Percentiles rank a stretch among this genome's conserved stretches.
phyloP scores from a whole-genome alignment of 192 early-diverging fungal genomes.

The Backusella parvicylindrica region DNA sequence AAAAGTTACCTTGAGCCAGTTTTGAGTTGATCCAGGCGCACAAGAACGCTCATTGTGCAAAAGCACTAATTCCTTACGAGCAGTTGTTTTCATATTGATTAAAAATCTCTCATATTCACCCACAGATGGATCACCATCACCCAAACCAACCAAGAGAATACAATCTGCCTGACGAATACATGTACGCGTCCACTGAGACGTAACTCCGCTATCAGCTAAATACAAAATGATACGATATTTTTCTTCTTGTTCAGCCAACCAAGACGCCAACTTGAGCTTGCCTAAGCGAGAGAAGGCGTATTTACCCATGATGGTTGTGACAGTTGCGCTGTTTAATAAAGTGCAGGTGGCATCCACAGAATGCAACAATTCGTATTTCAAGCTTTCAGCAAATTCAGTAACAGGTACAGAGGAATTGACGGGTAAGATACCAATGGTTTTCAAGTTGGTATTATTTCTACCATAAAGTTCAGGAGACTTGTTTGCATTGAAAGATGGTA shows the following conservation, averaged over 20 bases:
- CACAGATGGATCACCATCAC: conserved; percentile 82
- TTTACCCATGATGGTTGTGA: conserved; percentile 79
- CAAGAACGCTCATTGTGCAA: conserved; percentile 79
- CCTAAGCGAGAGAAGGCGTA: conserved; percentile 92
- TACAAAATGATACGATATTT: conserved; percentile 84
- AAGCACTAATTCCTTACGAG: conserved; percentile 94
- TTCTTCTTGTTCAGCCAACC: conserved; percentile 96
- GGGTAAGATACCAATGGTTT: conserved; percentile 92
- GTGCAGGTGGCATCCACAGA: conserved; percentile 67
- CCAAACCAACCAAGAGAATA: conserved; percentile 90
- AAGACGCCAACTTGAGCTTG: conserved; percentile 86
- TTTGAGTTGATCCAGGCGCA: conserved; percentile 76
- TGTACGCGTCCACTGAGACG: conserved; percentile 90
- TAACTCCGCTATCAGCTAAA: conserved; percentile 90
- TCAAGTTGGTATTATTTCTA: conserved; percentile 89
- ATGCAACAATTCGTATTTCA: conserved; percentile 67
- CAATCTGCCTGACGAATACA: conserved; percentile 97
- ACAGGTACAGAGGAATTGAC: conserved; percentile 81
- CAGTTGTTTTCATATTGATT: conserved; percentile 94
- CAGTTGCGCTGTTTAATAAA: conserved; percentile 77
- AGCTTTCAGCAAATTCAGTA: conserved; percentile 79
- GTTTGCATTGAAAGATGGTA: neutral
- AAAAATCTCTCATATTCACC: conserved; percentile 93
- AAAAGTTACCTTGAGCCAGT: conserved; percentile 77
- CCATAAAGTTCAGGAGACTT: conserved; percentile 39